Base-by-base conservation (phyloP, 768 basidiomycete genomes). In the Cystobasidium onofrii region DNA sequence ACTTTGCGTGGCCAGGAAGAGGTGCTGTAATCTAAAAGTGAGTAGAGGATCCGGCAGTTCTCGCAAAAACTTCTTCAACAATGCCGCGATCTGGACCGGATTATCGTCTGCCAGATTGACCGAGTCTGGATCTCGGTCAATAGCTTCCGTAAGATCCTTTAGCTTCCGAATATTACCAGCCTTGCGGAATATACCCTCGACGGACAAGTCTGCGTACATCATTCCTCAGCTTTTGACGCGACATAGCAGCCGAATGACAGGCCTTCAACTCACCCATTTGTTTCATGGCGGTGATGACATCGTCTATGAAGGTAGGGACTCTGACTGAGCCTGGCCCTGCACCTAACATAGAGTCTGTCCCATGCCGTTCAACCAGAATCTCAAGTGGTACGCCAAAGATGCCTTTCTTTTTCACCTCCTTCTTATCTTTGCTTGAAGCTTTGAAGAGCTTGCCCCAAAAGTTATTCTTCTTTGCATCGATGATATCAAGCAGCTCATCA, bases 401-500 rank as follows among this genome's bases (percentile, higher is more conserved):
- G 80, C 89, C 87, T 76, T 84, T 84, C 79, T 84, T 83, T 81
- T 84, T 83, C 57, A 82, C 78, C 72, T 89, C 89, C 83, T 94
- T 94, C 86, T 95, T 92, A 76, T 93, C 88, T 54, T 82, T 81
- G 39, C 86, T 86, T 20, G 86, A 87, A 2, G 78, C 79, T 81
- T 96, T 97, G 84, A 99, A 97, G 20, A 97, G 81, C 81, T 93
- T 92, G 76, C 90, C 90, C 93, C 93, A 99, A 82, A 96, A 96
- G 23, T 89, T 90, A 74, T 87, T 88, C 84, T 95, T 97, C 85
- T 95, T 91, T 25, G 84, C 84, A 81, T 97, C 94, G 33, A 99
- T 87, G 80, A 96, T 84, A 82, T 98, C 95, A 76, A 97, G 81
- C 66, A 98, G 84, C 80, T 99, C 96, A 75, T 98, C 96, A 76